Conservation (phyloP, 495 filamentous ascomycete genomes). For the Hapsidospora chrysogenum region DNA sequence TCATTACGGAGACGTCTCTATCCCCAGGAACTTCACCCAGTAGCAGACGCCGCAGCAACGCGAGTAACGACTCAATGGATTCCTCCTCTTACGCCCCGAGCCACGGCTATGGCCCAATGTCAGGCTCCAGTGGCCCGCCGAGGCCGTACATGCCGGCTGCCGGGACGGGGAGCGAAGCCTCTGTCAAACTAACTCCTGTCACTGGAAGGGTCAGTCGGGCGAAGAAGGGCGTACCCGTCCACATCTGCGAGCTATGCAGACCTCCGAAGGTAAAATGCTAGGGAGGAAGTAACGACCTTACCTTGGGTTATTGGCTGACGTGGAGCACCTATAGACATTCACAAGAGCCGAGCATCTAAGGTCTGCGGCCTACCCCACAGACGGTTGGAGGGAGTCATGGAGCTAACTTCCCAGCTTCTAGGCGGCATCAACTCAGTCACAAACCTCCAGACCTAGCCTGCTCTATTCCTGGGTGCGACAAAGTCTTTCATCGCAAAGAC, state of each 20-base stretch:
- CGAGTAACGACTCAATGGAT: conserved; percentile 31
- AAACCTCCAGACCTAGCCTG: conserved; percentile 54
- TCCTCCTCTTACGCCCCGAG: conserved; percentile 10
- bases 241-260: conserved; percentile 51
- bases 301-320: no score
- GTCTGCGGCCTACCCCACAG: no score
- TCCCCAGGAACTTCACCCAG: no score
- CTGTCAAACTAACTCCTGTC: conserved; percentile 46
- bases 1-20: no score
- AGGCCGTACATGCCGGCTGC: conserved; percentile 20
- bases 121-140: conserved; percentile 11
- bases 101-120: conserved; percentile 19
- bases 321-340: no score
- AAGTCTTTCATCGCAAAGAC: conserved; percentile 55
- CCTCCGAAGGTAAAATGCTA: conserved; percentile 46
- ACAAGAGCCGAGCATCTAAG: conserved; percentile 77
- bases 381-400: no score
- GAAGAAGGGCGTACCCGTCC: conserved; percentile 69
- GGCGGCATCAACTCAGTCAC: conserved; percentile 81
- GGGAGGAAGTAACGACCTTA: no score
- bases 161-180: conserved; percentile 15
- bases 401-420: no score
- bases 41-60: conserved; percentile 21
- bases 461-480: conserved; percentile 42
- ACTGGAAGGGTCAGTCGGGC: conserved; percentile 65